A percentile compares a stretch with the other conserved stretches of the same genome.
Conservation (phyloP, 2,329 filamentous ascomycete species). For the Pyrenochaeta sp. region DNA sequence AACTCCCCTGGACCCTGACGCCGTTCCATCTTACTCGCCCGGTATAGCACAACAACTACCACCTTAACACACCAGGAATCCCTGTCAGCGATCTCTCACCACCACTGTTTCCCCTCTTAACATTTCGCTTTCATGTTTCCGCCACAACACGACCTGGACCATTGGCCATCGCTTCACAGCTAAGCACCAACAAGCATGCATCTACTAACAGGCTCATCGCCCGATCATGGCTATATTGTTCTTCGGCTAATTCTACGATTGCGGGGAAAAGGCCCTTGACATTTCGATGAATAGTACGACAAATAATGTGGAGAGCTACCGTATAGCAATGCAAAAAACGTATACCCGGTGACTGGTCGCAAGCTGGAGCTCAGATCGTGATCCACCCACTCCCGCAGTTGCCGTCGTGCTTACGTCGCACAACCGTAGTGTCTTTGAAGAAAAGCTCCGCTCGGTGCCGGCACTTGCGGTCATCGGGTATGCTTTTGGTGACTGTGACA, state of each 20-base stretch:
- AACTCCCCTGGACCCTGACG: not conserved
- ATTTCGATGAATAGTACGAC: not conserved
- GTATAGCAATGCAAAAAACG: constrained; percentile 2
- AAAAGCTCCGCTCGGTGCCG: constrained; percentile 5
- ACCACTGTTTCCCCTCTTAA: no score
- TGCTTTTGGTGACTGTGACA: not conserved
- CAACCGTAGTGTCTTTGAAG: constrained; percentile 5
- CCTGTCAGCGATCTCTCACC: not conserved
- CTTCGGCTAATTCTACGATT: constrained; percentile 10
- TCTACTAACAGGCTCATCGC: no score
- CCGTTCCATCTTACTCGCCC: not conserved
- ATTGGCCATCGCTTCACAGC: not conserved
- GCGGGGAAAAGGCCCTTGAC: constrained; percentile 4
- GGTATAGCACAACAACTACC: not conserved
- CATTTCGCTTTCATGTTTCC: no score
- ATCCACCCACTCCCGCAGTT: constrained; percentile 9
- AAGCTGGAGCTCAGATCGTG: constrained; percentile 5
- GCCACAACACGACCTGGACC: not conserved
- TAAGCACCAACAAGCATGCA: not conserved
- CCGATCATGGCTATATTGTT: not conserved
- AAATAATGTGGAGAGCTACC: no score
- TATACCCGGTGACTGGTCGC: constrained; percentile 18
- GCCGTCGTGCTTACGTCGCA: constrained; percentile 15
- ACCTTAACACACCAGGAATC: not conserved
- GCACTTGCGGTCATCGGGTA: not conserved